Conservation (phyloP, 73 alveolate genomes). For the Tetrahymena borealis region DNA sequence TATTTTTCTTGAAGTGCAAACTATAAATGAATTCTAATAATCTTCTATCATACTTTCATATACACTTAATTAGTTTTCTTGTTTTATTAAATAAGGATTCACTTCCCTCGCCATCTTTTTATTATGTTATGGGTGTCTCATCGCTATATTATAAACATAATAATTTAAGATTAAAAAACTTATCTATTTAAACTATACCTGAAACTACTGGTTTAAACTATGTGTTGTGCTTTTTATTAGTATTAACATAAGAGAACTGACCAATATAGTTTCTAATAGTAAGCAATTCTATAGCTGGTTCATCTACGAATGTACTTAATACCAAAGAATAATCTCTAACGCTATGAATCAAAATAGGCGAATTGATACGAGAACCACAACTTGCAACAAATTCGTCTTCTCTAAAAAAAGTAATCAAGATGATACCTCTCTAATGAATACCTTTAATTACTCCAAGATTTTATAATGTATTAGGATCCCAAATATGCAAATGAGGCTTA, state of each 20-base stretch:
- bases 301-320: conserved; percentile 22
- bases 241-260: background rate
- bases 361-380: conserved; percentile 33
- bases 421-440: conserved; percentile 66
- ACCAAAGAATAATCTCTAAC: conserved; percentile 32
- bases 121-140: background rate
- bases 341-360: conserved; percentile 33
- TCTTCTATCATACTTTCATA: background rate
- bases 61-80: background rate
- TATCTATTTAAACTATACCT: background rate
- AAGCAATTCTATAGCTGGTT: conserved; percentile 27
- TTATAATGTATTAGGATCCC: conserved; percentile 83
- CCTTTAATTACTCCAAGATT: conserved; percentile 78
- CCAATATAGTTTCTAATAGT: conserved; percentile 33
- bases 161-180: background rate
- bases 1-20: background rate
- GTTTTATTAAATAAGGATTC: background rate
- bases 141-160: background rate
- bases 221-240: background rate
- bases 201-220: background rate
- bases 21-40: background rate
- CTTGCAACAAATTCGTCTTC: conserved; percentile 42
- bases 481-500: conserved; percentile 83
- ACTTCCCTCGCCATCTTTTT: no score
- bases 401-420: conserved; percentile 18